A percentile compares a stretch with the other conserved stretches of the same genome.
These are phyloP conservation scores for Melanomma pulvis-pyrius DNA, from an alignment of 495 filamentous ascomycete genomes.

Conservation along the genomic window DNA sequence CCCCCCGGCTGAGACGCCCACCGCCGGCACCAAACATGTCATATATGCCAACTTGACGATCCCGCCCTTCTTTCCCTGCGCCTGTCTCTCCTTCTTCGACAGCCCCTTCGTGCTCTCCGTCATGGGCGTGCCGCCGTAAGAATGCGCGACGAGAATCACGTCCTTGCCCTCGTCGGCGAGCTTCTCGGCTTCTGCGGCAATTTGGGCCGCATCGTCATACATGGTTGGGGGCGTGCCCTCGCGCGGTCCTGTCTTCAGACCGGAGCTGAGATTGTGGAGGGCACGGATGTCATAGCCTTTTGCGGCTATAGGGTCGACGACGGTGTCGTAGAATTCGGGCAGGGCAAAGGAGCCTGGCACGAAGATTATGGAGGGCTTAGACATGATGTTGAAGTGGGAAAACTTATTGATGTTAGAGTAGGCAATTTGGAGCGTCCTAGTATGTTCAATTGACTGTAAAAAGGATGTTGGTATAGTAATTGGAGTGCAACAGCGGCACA, in stretches of 20 bases:
- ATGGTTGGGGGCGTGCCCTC: constrained; percentile 13
- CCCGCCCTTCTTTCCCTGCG: constrained; percentile 27
- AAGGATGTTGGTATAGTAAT: neutral
- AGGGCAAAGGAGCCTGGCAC: constrained; percentile 48
- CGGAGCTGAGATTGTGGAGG: constrained; percentile 26
- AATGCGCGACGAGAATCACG: constrained; percentile 28
- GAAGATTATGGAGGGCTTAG: constrained; percentile 48
- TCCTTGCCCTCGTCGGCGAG: constrained; percentile 30
- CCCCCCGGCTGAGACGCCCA: neutral
- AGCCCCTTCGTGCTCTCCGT: constrained; percentile 19
- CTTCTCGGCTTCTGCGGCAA: constrained; percentile 14
- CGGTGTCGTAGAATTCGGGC: constrained; percentile 40
- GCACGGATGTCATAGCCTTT: constrained; percentile 36
- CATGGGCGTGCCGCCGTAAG: constrained; percentile 25
- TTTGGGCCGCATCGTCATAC: constrained; percentile 27
- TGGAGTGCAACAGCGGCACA: neutral
- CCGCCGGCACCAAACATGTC: constrained; percentile 17
- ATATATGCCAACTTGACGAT: constrained; percentile 32
- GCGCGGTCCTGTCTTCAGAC: constrained; percentile 10
- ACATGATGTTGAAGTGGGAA: neutral
- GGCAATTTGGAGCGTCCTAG: too few species aligned
- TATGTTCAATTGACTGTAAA: neutral
- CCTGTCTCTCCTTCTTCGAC: constrained; percentile 17
- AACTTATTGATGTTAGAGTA: neutral
- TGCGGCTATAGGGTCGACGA: constrained; percentile 34